Percentiles rank a stretch among this genome's conserved stretches.
phyloP scores from a whole-genome alignment of 2,329 filamentous ascomycete genomes.

The Botryotinia calthae region DNA sequence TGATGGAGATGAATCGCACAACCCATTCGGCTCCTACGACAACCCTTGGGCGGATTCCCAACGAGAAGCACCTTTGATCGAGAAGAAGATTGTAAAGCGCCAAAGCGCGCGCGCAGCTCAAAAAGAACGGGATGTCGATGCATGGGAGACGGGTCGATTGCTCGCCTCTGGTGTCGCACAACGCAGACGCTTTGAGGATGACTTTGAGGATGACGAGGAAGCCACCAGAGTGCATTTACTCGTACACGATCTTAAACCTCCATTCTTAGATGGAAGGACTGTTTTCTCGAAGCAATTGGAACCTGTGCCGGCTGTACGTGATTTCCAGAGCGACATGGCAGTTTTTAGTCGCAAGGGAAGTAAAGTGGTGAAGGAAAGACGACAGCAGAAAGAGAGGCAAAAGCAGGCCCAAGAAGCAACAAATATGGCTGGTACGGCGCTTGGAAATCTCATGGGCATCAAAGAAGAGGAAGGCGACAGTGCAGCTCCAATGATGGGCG shows the following conservation, averaged over 20 bases:
- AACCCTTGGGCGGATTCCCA: constrained; percentile 67
- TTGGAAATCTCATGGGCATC: constrained; percentile 94
- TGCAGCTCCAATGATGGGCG: constrained; percentile 71
- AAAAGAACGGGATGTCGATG: constrained; percentile 91
- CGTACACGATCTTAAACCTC: constrained; percentile 89
- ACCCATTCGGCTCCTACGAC: constrained; percentile 79
- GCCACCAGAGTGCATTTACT: constrained; percentile 84
- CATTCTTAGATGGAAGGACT: constrained; percentile 90
- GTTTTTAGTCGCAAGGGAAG: constrained; percentile 96
- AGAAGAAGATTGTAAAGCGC: constrained; percentile 75
- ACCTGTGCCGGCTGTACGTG: constrained; percentile 86
- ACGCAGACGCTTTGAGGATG: constrained; percentile 72
- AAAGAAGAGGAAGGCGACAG: constrained; percentile 93
- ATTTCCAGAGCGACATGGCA: constrained; percentile 97
- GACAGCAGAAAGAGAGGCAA: constrained; percentile 89
- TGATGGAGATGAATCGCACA: constrained; percentile 89
- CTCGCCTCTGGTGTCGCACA: constrained; percentile 94
- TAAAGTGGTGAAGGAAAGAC: constrained; percentile 83
- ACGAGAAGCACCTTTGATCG: constrained; percentile 70
- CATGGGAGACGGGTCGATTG: constrained; percentile 99
- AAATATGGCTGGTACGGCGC: constrained; percentile 82
- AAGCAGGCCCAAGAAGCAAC: constrained; percentile 95
- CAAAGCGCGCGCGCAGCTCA: constrained; percentile 75
- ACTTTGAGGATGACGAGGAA: constrained; percentile 90
- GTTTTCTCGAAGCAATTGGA: constrained; percentile 98